phyloP scores from a whole-genome alignment of 106 monocot genomes.

The Acanthochlamys bracteata region DNA sequence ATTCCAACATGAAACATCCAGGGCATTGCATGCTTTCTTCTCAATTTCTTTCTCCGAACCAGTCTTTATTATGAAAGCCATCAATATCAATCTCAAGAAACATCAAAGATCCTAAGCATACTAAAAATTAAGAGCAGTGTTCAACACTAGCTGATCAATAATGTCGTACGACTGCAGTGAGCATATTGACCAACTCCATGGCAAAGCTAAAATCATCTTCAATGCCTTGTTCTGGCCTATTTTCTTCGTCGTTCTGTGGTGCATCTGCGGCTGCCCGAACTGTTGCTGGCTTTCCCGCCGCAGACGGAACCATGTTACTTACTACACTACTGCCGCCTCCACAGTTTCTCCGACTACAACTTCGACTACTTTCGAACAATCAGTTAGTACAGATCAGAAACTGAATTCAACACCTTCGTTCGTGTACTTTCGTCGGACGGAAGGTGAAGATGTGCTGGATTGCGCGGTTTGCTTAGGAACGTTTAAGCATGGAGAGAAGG shows the following conservation, averaged over 20 bases:
- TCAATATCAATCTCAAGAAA: not conserved
- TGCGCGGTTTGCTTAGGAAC: not conserved
- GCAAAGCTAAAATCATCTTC: not conserved
- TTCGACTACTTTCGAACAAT: not conserved
- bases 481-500: conserved; percentile 1
- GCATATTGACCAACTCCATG: no score
- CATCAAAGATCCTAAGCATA: not conserved
- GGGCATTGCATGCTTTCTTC: no score
- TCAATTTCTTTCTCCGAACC: no score
- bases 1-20: no score
- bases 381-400: not conserved
- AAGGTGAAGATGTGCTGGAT: not conserved
- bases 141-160: not conserved
- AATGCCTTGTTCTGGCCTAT: not conserved
- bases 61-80: not conserved
- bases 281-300: not conserved
- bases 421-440: not conserved
- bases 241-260: not conserved
- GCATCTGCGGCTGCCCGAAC: not conserved
- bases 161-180: no score
- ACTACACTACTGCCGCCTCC: not conserved
- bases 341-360: not conserved
- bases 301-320: not conserved
- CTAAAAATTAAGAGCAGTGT: not conserved
- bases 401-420: not conserved